Evolutionary conservation across 768 basidiomycete species (phyloP).

Genomic region (Collybia mongolica): DNA sequence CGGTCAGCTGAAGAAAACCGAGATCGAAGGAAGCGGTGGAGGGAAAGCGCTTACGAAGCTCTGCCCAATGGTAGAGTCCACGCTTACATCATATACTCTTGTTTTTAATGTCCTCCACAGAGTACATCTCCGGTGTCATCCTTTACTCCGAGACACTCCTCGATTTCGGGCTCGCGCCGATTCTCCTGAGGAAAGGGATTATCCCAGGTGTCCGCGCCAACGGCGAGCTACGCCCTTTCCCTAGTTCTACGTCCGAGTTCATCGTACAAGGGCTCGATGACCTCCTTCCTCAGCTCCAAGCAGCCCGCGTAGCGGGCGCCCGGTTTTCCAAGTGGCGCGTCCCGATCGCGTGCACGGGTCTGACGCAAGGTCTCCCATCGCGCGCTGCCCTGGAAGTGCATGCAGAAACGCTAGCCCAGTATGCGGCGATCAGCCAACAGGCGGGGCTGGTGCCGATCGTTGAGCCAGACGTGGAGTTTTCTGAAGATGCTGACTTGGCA

Average conservation of each 20-base stretch:
- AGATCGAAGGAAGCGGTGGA: conserved; percentile 41
- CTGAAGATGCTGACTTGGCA: conserved; percentile 42
- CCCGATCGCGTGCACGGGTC: conserved; percentile 44
- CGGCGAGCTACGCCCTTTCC: conserved; percentile 45
- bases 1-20: conserved; percentile 33
- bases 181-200: conserved; percentile 42
- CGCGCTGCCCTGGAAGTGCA: conserved; percentile 41
- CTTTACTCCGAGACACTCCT: conserved; percentile 47
- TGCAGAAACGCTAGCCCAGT: conserved; percentile 46
- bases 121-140: conserved; percentile 52
- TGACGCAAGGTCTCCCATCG: conserved; percentile 32
- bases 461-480: conserved; percentile 52
- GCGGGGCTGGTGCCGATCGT: conserved; percentile 52
- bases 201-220: conserved; percentile 52
- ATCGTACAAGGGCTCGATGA: conserved; percentile 50
- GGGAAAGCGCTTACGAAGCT: conserved; percentile 40
- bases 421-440: conserved; percentile 49
- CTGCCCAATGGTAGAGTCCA: conserved; percentile 33
- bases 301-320: conserved; percentile 41
- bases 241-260: conserved; percentile 42
- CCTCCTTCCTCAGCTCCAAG: conserved; percentile 38
- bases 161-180: conserved; percentile 46
- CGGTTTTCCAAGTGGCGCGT: conserved; percentile 53
- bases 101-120: conserved; percentile 16
- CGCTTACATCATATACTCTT: neutral